Evolutionary conservation across 352 stramenopile species (phyloP), one percentile per base, ranked within the genome.

Genomic region (Blastocystis sp.): DNA sequence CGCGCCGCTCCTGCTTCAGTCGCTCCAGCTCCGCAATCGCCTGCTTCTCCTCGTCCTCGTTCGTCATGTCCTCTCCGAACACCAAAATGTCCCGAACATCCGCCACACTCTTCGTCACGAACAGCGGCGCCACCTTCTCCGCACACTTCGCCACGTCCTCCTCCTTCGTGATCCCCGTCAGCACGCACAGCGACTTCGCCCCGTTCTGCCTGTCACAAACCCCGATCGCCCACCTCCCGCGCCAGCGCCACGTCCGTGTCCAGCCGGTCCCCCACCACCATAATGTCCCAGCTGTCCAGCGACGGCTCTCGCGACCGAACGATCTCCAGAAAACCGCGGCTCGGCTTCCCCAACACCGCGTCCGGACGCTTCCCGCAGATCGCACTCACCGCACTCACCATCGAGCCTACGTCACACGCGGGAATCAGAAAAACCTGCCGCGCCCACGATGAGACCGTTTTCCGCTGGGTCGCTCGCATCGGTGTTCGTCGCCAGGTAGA

Each of bases 1-100:
- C 63, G 24, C 38, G 44, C 27, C 38, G 32, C 42, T 73, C 34
- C 42, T 73, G 34, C 63, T 73, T 73, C 34, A 73, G 36, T 27
- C 38, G 16, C 38, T 73, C 63, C 63, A 73, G 24, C 29, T 73
- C 63, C 14, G 32, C 63, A n/a, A 73, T 9, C 36, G 63, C 63
- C 63, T 73, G 63, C 27, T 73, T 73, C 63, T 73, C 63, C 63
- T 73, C 63, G n/a, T 73, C 63, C n/a, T 73, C 63, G 42, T 73
- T 73, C n/a, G 63, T 73, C 63, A 73, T 48, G 63, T 73, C 63
- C 63, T 73, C 63, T 48, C 27, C 63, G 21, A 73, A 73, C 42
- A 73, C 63, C 32, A 73, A 53, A 51, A 73, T 73, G 36, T 73
- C 63, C 42, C 42, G 44, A 3, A 73, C 16, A 51, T 73, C 63